Evolutionary conservation across 306 rosid genomes (phyloP), one percentile per base, ranked within the genome.

Genomic region (Ziziphus jujuba): DNA sequence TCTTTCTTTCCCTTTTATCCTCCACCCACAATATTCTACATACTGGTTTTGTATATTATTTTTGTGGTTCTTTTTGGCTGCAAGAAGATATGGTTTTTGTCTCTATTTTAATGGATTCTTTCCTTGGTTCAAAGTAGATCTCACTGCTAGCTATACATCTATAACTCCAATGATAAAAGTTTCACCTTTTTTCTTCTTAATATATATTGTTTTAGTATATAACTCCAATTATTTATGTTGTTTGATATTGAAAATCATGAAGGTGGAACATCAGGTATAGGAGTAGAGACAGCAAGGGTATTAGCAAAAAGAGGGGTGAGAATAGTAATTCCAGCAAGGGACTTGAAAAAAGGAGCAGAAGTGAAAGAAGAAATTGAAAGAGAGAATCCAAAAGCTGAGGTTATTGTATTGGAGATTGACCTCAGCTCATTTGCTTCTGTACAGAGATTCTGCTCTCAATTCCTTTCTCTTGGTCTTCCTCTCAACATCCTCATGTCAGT

Each of bases 241-340:
- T 28, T 28, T 28, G n/a, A 28, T 28, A 28, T 28, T 69, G 38
- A 15, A 35, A 3, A 5, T 70, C 63, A 19, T 38, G 51, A 11
- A 56, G 97, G 99, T 51, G 96, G 85, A 16, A 81, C 89, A 16
- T 88, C 97, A 33, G 98, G 98, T 2, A 90, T 90, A 63, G 98
- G 98, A 79, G 95, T 87, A 63, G 98, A 93, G 78, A 93, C 98
- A 56, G 98, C 97, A 0, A 86, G 96, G 61, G 96, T 86, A 44
- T 70, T 93, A 50, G 98, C 98, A 54, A 93, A 84, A 88, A 88
- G 90, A 79, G 98, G 98, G 19, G 89, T 88, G 65, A 88, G 89
- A 65, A 81, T 93, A 22, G 98, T 93, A 77, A 77, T 93, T 51
- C 86, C 85, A 23, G 98, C 96, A 2, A 90, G 98, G 63, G 93